These are phyloP conservation scores for Aegilops longissima DNA, from an alignment of 176 grass and related monocot genomes.

Conservation along the genomic window DNA sequence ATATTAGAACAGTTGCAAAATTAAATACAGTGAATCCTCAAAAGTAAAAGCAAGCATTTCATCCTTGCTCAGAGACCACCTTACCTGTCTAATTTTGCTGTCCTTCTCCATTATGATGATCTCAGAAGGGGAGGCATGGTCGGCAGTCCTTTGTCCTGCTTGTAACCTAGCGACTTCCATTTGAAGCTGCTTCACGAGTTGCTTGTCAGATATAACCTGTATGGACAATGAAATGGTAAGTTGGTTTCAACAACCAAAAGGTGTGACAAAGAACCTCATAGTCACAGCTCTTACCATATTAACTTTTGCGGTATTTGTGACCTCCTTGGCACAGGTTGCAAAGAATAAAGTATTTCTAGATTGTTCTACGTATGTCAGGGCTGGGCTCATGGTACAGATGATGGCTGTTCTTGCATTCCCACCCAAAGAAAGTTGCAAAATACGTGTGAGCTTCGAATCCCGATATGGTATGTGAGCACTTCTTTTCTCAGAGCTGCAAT, in stretches of 20 bases:
- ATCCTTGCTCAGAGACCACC: constrained; percentile 31
- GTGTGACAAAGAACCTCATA: neutral
- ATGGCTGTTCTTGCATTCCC: constrained; percentile 97
- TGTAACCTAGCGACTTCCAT: constrained; percentile 88
- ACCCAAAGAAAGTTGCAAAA: constrained; percentile 95
- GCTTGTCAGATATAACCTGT: constrained; percentile 93
- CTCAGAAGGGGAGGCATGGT: constrained; percentile 56
- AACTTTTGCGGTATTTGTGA: constrained; percentile 90
- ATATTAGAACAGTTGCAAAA: constrained; percentile 20
- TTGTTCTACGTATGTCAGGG: constrained; percentile 79
- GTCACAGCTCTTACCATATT: constrained; percentile 71
- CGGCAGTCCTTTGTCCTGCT: constrained; percentile 74
- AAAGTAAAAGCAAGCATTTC: constrained; percentile 11
- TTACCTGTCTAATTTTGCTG: constrained; percentile 78
- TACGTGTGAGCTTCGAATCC: constrained; percentile 94
- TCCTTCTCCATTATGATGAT: constrained; percentile 37
- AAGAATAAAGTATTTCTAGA: constrained; percentile 96
- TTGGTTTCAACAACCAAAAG: constrained; percentile 5
- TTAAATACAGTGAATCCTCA: constrained; percentile 14
- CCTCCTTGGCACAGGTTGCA: constrained; percentile 89
- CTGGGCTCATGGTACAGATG: constrained; percentile 98
- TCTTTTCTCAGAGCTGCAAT: constrained; percentile 71
- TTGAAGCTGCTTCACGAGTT: constrained; percentile 90
- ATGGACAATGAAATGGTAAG: constrained; percentile 24
- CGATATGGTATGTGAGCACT: constrained; percentile 88